Percentiles rank a stretch among this genome's conserved stretches.
Evolutionary conservation across 78 protist genomes (phyloP).

Genomic region (Chrysochromulina parva): DNA sequence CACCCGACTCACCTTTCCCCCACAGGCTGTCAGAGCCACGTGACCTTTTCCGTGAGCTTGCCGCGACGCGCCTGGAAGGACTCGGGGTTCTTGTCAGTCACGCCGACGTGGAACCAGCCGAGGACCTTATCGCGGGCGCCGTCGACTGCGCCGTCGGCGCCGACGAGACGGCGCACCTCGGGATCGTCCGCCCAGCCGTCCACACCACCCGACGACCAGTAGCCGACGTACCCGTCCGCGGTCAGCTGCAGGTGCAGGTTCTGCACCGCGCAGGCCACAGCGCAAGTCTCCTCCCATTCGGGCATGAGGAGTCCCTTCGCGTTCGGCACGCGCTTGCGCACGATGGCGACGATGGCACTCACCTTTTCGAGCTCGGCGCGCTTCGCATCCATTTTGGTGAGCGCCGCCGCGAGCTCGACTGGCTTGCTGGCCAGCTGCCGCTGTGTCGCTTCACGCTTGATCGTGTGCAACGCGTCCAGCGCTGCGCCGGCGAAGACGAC

Average conservation of each 20-base stretch:
- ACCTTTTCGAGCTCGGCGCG: not conserved
- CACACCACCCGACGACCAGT: not conserved
- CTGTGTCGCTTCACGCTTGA: not conserved
- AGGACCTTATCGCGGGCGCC: not conserved
- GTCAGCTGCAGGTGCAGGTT: not conserved
- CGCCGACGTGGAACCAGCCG: constrained; percentile 1
- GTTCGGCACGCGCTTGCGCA: not conserved
- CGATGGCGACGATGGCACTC: not conserved
- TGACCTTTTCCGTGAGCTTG: not conserved
- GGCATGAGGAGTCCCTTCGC: constrained; percentile 10
- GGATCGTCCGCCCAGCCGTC: not conserved
- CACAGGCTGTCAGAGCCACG: not conserved
- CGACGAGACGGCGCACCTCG: not conserved
- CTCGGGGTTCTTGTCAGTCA: not conserved
- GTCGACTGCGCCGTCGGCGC: not conserved
- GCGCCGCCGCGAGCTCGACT: not conserved
- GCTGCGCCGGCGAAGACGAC: not conserved
- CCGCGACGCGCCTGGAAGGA: not conserved
- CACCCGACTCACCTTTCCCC: too few species aligned
- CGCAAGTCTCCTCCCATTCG: not conserved
- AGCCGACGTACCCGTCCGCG: not conserved
- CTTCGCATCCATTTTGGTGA: not conserved
- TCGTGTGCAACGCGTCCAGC: not conserved
- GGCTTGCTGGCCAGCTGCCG: not conserved
- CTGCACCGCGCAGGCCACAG: constrained; percentile 34